Evolutionary conservation across 306 rosid species (phyloP).

Genomic region (Lathyrus aphaca): DNA sequence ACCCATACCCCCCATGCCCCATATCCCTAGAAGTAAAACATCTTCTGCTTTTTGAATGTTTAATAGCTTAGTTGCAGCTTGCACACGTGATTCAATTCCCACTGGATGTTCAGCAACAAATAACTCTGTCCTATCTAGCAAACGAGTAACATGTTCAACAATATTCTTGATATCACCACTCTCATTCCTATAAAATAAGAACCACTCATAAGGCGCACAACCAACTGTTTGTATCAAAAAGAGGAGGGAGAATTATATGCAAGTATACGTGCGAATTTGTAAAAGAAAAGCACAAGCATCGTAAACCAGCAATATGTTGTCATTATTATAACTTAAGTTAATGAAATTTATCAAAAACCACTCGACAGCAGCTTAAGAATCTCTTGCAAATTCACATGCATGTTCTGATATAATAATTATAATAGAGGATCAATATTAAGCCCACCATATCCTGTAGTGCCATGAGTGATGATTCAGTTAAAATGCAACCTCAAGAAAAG

Average conservation of each 20-base stretch:
- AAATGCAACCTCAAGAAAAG: background rate
- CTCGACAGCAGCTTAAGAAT: background rate
- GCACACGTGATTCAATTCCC: constrained; percentile 13
- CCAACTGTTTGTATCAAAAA: too few relatives aligned
- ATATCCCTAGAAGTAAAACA: constrained; percentile 1
- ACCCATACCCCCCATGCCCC: constrained; percentile 16
- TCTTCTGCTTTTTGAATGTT: background rate
- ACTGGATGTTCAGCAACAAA: constrained; percentile 14
- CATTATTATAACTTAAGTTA: too few relatives aligned
- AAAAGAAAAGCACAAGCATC: too few relatives aligned
- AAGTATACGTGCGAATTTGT: background rate
- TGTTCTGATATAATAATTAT: background rate
- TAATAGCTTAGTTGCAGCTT: background rate
- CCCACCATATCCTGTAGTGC: background rate
- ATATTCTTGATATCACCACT: background rate
- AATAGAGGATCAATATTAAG: too few relatives aligned
- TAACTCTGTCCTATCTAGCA: background rate
- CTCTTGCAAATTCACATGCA: background rate
- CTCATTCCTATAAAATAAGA: constrained; percentile 15
- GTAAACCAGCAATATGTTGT: too few relatives aligned
- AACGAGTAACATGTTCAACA: background rate
- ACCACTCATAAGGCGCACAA: background rate
- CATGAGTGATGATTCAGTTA: background rate
- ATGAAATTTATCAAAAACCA: too few relatives aligned
- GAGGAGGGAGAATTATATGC: background rate